These are phyloP conservation scores for Apiospora malaysiana DNA, from an alignment of 2,329 filamentous ascomycete species.

Conservation along the genomic window DNA sequence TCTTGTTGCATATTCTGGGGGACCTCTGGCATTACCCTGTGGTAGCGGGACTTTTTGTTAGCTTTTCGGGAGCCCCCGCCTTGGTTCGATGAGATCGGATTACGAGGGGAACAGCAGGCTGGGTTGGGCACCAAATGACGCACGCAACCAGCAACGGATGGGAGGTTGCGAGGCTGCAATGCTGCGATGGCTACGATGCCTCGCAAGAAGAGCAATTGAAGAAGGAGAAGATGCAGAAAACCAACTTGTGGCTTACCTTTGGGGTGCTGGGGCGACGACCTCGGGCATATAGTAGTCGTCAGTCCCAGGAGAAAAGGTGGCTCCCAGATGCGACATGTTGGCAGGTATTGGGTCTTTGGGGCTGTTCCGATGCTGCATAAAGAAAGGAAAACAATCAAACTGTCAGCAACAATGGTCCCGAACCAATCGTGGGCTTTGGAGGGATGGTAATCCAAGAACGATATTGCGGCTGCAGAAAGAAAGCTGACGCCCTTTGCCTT, in stretches of 20 bases:
- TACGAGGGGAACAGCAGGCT: conserved; percentile 5
- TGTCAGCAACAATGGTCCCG: conserved; percentile 21
- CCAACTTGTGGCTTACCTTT: conserved; percentile 52
- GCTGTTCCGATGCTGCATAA: conserved; percentile 39
- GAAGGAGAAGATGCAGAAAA: conserved; percentile 20
- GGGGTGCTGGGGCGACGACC: conserved; percentile 62
- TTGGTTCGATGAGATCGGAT: background rate
- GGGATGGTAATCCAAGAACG: conserved; percentile 7
- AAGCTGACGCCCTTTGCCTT: conserved; percentile 12
- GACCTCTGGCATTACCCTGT: conserved; percentile 91
- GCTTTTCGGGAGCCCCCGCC: conserved; percentile 6
- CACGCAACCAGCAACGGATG: background rate
- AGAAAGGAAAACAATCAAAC: conserved; percentile 32
- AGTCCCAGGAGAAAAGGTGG: conserved; percentile 64
- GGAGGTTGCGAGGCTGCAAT: no score
- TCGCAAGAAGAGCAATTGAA: conserved; percentile 22
- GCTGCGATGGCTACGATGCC: background rate
- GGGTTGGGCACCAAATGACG: conserved; percentile 15
- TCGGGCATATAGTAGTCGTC: conserved; percentile 68
- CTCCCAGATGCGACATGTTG: conserved; percentile 56
- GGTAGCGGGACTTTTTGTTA: conserved; percentile 12
- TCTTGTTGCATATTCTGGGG: conserved; percentile 96
- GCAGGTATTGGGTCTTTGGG: conserved; percentile 39
- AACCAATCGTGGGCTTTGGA: conserved; percentile 5
- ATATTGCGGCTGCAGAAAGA: conserved; percentile 14